phyloP scores from a whole-genome alignment of 768 basidiomycete genomes.

The Inosperma sp. region DNA sequence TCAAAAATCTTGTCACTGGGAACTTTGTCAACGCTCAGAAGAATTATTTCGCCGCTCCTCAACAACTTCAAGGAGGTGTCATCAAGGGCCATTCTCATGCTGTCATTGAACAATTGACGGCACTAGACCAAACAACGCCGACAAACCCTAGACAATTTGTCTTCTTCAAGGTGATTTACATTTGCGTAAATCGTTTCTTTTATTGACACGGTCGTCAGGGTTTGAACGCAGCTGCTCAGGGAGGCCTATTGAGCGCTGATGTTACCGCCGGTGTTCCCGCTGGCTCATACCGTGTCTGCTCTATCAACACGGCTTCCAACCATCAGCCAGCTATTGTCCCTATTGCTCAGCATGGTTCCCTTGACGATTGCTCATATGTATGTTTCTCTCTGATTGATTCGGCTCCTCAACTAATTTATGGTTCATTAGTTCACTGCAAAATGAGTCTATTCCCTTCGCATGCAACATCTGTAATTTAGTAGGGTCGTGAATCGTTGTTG shows the following conservation, averaged over 20 bases:
- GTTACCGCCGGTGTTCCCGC: slow-evolving; percentile 51
- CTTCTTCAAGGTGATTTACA: slow-evolving; percentile 43
- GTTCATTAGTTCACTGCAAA: slow-evolving; percentile 2
- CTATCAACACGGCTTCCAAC: slow-evolving; percentile 50
- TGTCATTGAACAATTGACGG: slow-evolving; percentile 43
- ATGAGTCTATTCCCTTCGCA: neutral
- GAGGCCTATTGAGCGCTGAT: slow-evolving; percentile 42
- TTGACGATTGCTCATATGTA: slow-evolving; percentile 51
- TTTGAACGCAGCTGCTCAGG: slow-evolving; percentile 36
- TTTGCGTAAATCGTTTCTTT: neutral
- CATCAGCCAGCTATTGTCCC: slow-evolving; percentile 52
- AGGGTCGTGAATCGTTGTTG: no score
- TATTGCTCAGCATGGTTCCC: slow-evolving; percentile 49
- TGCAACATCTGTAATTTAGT: no score
- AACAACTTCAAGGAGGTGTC: slow-evolving; percentile 43
- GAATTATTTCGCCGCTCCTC: slow-evolving; percentile 51
- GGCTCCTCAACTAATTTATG: neutral
- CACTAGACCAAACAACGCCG: slow-evolving; percentile 38
- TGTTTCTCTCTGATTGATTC: slow-evolving; percentile 17
- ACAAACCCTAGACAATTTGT: slow-evolving; percentile 46
- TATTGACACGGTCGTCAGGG: slow-evolving; percentile 19
- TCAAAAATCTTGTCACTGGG: slow-evolving; percentile 40
- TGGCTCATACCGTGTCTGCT: slow-evolving; percentile 50
- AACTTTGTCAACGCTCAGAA: slow-evolving; percentile 47
- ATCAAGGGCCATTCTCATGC: slow-evolving; percentile 54